Base-by-base conservation (phyloP, 441 rosid species). In the Brassica hybrid region DNA sequence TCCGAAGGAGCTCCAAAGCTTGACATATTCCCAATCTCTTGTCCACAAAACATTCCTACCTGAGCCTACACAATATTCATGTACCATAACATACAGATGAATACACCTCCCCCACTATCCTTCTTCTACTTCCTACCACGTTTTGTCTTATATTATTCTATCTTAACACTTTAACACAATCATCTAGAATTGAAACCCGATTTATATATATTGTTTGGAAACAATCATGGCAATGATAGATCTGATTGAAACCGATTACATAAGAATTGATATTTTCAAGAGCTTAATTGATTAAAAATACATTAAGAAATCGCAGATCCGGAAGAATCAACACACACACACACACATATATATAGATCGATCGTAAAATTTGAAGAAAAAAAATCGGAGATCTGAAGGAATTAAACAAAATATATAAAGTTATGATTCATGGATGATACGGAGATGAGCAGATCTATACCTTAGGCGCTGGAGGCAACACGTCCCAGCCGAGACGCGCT, bases 21-120 rank as follows among this genome's bases (percentile, higher is more conserved):
- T 80, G 96, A 67, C 80, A 88, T 71, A 85, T 83, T 86, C 70
- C 94, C 96, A 92, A 88, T 85, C 84, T 91, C 97, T 87, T 88
- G 95, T 76, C 88, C 96, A 91, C 86, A 89, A 86, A 87, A 87
- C 80, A 86, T 85, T 84, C 91, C 96, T 89, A 92, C 96, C 95
- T 92, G 97, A 87, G 89, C 98, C 98, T 94, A 94, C 97, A 92
- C 85, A 90, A 41, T 86, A 86, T 92, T 84, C 87, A 92, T 83
- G 91, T 69, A 88, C 88, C 91, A 88, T 88, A 86, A 86, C 74
- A 77, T 61, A 82, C 77, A 75, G 73, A 82, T 68, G 62, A 85
- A 75, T 83, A 69, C 30, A 50, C 13, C 32, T 27, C 32, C 32
- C 32, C 75, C 77, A 38, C 77, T 80, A 76, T 76, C 76, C 76